A percentile compares a stretch with the other conserved stretches of the same genome.
Conservation (phyloP, 2,329 filamentous ascomycete genomes). For the Penicillium thymicola region DNA sequence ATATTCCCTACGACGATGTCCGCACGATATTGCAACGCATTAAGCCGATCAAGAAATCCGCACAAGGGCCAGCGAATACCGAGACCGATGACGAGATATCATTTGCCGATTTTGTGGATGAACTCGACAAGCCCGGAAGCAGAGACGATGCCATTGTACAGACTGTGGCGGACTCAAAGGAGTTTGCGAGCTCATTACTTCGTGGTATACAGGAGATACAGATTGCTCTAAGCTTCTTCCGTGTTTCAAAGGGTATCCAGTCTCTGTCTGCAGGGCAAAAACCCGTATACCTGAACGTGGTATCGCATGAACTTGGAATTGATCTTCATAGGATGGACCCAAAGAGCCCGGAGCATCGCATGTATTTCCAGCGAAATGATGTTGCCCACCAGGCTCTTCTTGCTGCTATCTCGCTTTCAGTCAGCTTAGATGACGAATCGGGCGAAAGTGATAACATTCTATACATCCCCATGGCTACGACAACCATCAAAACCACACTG, state of each 20-base stretch:
- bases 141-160: slow-evolving; percentile 68
- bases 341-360: slow-evolving; percentile 89
- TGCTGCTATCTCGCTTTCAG: slow-evolving; percentile 85
- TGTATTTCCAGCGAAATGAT: slow-evolving; percentile 94
- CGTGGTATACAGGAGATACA: slow-evolving; percentile 95
- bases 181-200: slow-evolving; percentile 85
- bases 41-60: slow-evolving; percentile 34
- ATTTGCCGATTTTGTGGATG: slow-evolving; percentile 70
- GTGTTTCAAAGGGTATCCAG: slow-evolving; percentile 75
- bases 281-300: slow-evolving; percentile 78
- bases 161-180: slow-evolving; percentile 85
- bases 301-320: slow-evolving; percentile 94
- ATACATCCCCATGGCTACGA: slow-evolving; percentile 96
- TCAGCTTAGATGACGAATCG: slow-evolving; percentile 87
- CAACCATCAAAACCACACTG: slow-evolving; percentile 87
- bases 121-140: slow-evolving; percentile 66
- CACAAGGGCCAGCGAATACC: slow-evolving; percentile 34
- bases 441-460: slow-evolving; percentile 80
- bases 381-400: slow-evolving; percentile 92
- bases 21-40: slow-evolving; percentile 43
- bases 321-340: slow-evolving; percentile 89
- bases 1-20: slow-evolving; percentile 87
- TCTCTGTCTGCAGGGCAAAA: slow-evolving; percentile 63
- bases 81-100: slow-evolving; percentile 59
- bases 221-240: slow-evolving; percentile 87